phyloP scores from a whole-genome alignment of 306 rosid species.

The Boehmeria nivea region DNA sequence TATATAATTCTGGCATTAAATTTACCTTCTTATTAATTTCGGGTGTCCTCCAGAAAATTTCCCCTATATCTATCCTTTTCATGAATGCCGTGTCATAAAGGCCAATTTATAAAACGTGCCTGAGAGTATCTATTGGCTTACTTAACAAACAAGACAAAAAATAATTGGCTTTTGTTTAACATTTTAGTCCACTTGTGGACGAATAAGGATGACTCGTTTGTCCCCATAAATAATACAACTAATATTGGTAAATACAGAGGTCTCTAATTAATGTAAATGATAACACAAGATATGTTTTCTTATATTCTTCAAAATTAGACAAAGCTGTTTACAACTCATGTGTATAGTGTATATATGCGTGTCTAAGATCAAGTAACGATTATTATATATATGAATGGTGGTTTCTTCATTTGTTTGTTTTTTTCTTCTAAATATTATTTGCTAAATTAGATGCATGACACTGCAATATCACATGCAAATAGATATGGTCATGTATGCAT shows the following conservation, averaged over 20 bases:
- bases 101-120: slow-evolving; percentile 2
- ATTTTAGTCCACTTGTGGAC: not conserved
- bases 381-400: too few species aligned
- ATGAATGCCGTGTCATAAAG: slow-evolving; percentile 4
- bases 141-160: slow-evolving; percentile 1
- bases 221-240: not conserved
- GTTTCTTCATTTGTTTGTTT: not conserved
- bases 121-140: slow-evolving; percentile 11
- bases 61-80: not conserved
- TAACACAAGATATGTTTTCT: not conserved
- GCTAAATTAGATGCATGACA: not conserved
- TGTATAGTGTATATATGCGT: too few species aligned
- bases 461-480: slow-evolving; percentile 6
- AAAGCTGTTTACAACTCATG: not conserved
- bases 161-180: not conserved
- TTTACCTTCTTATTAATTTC: not conserved
- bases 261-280: not conserved
- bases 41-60: not conserved
- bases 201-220: not conserved
- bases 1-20: not conserved
- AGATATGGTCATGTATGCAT: too few species aligned
- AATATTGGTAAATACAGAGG: not conserved
- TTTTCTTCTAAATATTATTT: not conserved
- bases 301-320: not conserved
- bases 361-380: too few species aligned